Base-by-base conservation (phyloP, 2,329 filamentous ascomycete species). In the Claviceps sp. region DNA sequence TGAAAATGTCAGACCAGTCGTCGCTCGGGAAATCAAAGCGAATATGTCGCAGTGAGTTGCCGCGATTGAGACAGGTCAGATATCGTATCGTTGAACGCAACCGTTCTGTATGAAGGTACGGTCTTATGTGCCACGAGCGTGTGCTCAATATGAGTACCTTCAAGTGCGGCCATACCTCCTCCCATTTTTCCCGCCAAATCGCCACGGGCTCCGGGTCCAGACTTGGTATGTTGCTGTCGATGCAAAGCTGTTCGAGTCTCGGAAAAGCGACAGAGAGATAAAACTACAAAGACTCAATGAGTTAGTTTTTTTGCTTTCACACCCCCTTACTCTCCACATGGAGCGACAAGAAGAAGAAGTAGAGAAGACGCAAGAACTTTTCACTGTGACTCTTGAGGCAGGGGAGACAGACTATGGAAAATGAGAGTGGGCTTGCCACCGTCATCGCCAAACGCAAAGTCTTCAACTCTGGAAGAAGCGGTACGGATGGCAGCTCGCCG, bases 11-110 rank as follows among this genome's bases (percentile, higher is more conserved):
- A 34, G 30, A 34, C 30, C 30, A 34, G 30, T 34, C 30, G 30
- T 34, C 30, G 3, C 30, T 34, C 9, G 57, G 56, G 41, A 65
- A 59, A 44, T 64, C 56, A 30, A 69, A 57, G 45, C 69, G 64
- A 20, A 69, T 56, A 34, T 61, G 54, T 47, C 62, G 62, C 3
- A 68, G 53, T 6, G 48, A 50, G 49, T 55, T 60, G 54, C 53
- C 60, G 54, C 42, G 59, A 56, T 60, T 57, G 8, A 67, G 51
- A 20, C 61, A 66, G 1, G 59, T 58, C 16, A 66, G 45, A 16
- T 52, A 52, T 13, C 54, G 59, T 18, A 64, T 52, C 16, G 58
- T 56, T 24, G 52, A 45, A 34, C 30, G 30, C 30, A 34, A 34
- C 9, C 30, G 30, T 34, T 34, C 30, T 34, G 9, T 34, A 34